Base-by-base conservation (phyloP, 805 yeast species). In the Candida easanensis region DNA sequence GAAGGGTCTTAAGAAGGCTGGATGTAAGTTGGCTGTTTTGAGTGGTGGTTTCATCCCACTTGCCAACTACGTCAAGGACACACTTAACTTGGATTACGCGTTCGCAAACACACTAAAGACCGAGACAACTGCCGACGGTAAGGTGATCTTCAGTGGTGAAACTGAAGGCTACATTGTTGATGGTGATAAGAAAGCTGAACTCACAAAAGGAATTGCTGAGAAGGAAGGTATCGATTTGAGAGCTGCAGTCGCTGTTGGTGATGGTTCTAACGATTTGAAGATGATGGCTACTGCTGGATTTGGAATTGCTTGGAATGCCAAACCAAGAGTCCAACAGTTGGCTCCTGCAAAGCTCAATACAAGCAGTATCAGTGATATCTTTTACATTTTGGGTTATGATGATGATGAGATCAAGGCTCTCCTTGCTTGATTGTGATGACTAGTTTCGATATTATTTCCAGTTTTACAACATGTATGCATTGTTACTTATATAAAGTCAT, bases 221-320 rank as follows among this genome's bases (percentile, higher is more conserved):
- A 73, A 71, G 32, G 82, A 80, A 50, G 63, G 63, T 10, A 68
- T 85, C 27, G 76, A 74, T 18, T 65, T 79, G 10, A 61, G 61
- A 33, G 59, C 71, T 4, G 82, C 83, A 1, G 82, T 86, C 36
- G 97, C 97, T 38, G 85, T 91, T 30, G 98, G 98, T 28, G 98
- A 93, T 61, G 99, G 99, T 30, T 97, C 98, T 19, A 93, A 93
- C 58, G 99, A 93, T 66, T 69, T 93, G 58, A 76, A 77, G 35
- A 95, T 95, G 89, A 93, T 93, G 98, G 76, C 70, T 2, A 78
- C 66, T 13, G 97, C 96, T 2, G 98, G 98, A 0, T 85, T 80
- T 61, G 99, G 99, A 17, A 73, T 93, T 41, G 99, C 99, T 0
- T 93, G 97, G 95, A 86, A 88, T 61, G 99, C 98, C 17, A 93